Evolutionary conservation across 23 red algal genomes (phyloP), one percentile per base, ranked within the genome.

Genomic region (Gracilaria domingensis): DNA sequence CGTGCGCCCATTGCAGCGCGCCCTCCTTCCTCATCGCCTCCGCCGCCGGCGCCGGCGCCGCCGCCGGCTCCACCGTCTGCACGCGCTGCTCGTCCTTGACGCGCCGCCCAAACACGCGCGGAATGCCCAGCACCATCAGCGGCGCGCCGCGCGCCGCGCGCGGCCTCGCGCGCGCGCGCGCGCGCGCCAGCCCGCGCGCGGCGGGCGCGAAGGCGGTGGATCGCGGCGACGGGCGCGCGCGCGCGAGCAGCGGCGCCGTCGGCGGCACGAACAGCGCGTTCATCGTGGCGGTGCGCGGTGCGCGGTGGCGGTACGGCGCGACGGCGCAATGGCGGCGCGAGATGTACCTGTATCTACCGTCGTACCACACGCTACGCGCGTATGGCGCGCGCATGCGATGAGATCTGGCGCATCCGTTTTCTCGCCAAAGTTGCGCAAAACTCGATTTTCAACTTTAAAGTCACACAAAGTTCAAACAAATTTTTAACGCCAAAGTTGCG

Each of bases 121-220:
- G 88, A 58, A 92, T 92, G 58, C 88, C 88, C 26, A 92, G 60
- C 21, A 82, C 29, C 88, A 83, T 83, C 21, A 42, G 40, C n/a
- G 84, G 84, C 39, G 75, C 17, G 77, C 56, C 55, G 34, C 54
- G 73, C 24, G 51, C 39, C 38, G 78, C 49, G 0, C 45, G 37
- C 4, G 58, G 59, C 60, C 26, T 4, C 33, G 82, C 34, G 23
- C 33, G 82, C 34, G 60, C 37, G 34, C 23, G 25, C 21, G 62
- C 76, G 88, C 23, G 53, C 12, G 23, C 12, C 18, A 3, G 24
- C 18, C 21, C 5, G 62, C 69, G 60, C 61, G 48, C 35, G 53
- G 75, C 7, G n/a, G 60, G 4, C 24, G 26, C 60, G 60, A 65
- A 65, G 60, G 48, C 20, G n/a, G n/a, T 28, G 35, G 34, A 2